phyloP scores from a whole-genome alignment of 2,329 filamentous ascomycete genomes.

The Coniochaeta ligniaria region DNA sequence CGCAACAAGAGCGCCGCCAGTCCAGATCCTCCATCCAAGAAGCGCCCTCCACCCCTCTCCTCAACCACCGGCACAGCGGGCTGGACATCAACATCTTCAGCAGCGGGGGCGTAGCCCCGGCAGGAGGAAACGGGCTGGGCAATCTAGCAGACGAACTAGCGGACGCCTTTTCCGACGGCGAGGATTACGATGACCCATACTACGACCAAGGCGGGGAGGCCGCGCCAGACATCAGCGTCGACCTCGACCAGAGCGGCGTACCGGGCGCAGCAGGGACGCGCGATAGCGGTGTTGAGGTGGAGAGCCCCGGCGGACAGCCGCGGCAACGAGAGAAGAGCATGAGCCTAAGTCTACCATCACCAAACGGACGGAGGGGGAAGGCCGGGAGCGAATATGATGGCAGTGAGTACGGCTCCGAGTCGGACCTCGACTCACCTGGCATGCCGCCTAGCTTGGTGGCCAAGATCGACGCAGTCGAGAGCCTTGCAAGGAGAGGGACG shows the following conservation, averaged over 20 bases:
- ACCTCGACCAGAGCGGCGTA: conserved; percentile 14
- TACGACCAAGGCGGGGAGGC: conserved; percentile 23
- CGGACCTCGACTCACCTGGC: conserved; percentile 61
- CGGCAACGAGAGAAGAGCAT: conserved; percentile 20
- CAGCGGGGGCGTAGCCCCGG: conserved; percentile 25
- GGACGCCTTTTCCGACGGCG: conserved; percentile 60
- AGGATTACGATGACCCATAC: conserved; percentile 39
- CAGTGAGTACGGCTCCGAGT: conserved; percentile 67
- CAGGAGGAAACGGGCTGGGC: conserved; percentile 52
- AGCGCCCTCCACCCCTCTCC: conserved; percentile 34
- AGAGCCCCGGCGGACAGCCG: conserved; percentile 16
- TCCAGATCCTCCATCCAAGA: conserved; percentile 43
- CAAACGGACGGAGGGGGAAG: conserved; percentile 49
- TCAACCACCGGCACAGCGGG: conserved; percentile 36
- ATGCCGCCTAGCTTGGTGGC: conserved; percentile 60
- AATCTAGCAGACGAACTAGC: conserved; percentile 78
- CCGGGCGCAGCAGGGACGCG: conserved; percentile 20
- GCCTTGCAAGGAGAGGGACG: conserved; percentile 56
- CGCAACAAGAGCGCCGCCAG: conserved; percentile 33
- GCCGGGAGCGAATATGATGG: conserved; percentile 59
- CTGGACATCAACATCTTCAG: conserved; percentile 39
- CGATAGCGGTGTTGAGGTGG: conserved; percentile 36
- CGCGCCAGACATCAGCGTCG: conserved; percentile 29
- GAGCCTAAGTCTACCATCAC: conserved; percentile 37
- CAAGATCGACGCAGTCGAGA: conserved; percentile 67